Evolutionary conservation across 768 basidiomycete genomes (phyloP).

Genomic region (Nidula microcarpa): DNA sequence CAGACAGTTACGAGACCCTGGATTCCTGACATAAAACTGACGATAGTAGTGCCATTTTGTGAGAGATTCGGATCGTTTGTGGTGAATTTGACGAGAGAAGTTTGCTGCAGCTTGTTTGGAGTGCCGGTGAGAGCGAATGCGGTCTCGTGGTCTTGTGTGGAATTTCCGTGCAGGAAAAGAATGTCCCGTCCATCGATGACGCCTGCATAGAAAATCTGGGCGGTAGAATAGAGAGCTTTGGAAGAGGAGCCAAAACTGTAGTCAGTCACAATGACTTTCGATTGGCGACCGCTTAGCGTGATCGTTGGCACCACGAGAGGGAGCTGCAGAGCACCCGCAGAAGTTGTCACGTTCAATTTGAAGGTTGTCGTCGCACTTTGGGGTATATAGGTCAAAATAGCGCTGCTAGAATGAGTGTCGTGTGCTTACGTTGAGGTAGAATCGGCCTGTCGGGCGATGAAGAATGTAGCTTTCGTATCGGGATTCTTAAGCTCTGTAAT

Average conservation of each 20-base stretch:
- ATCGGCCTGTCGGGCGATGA: slow-evolving; percentile 62
- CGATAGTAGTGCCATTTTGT: slow-evolving; percentile 29
- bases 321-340: slow-evolving; percentile 46
- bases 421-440: slow-evolving; percentile 61
- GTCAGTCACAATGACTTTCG: slow-evolving; percentile 69
- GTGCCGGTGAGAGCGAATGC: slow-evolving; percentile 45
- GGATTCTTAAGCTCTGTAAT: slow-evolving; percentile 67
- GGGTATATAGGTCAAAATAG: neutral
- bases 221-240: slow-evolving; percentile 65
- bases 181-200: slow-evolving; percentile 59
- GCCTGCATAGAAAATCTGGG: slow-evolving; percentile 67
- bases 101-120: slow-evolving; percentile 28
- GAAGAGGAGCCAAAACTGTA: slow-evolving; percentile 65
- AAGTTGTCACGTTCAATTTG: slow-evolving; percentile 56
- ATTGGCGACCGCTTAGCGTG: slow-evolving; percentile 65
- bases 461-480: slow-evolving; percentile 63
- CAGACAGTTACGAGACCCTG: slow-evolving; percentile 58
- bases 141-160: slow-evolving; percentile 52
- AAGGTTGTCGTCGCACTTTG: slow-evolving; percentile 48
- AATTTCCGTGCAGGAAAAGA: slow-evolving; percentile 59
- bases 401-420: neutral
- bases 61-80: slow-evolving; percentile 13
- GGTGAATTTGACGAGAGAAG: slow-evolving; percentile 24
- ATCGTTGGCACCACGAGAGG: slow-evolving; percentile 53
- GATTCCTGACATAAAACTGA: slow-evolving; percentile 56